Evolutionary conservation across 2,329 filamentous ascomycete species (phyloP).

Genomic region (Fusarium mexicanum): DNA sequence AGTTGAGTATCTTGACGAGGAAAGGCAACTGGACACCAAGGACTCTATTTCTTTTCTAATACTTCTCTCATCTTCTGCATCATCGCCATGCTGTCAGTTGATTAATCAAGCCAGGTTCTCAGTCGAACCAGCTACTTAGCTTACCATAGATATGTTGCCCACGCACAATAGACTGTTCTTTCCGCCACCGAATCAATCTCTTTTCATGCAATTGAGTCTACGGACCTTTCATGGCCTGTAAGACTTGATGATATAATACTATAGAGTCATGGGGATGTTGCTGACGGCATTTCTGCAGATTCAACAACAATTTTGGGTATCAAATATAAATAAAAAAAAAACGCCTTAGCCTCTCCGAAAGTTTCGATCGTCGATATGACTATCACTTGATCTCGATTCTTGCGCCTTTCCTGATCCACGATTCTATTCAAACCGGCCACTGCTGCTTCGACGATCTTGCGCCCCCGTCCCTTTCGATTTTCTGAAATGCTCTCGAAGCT

Average conservation of each 20-base stretch:
- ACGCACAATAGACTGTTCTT: conserved; percentile 46
- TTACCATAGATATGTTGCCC: conserved; percentile 45
- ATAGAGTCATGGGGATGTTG: not conserved
- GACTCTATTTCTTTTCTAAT: conserved; percentile 7
- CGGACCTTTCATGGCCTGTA: not conserved
- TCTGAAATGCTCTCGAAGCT: conserved; percentile 43
- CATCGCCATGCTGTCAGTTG: conserved; percentile 19
- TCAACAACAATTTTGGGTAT: conserved; percentile 19
- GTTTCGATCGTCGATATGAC: not conserved
- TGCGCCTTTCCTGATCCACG: not conserved
- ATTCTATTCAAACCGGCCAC: conserved; percentile 2
- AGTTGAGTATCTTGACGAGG: not conserved
- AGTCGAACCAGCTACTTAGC: conserved; percentile 38
- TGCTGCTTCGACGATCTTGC: conserved; percentile 20
- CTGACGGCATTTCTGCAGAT: not conserved
- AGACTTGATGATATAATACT: not conserved
- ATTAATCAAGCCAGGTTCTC: conserved; percentile 31
- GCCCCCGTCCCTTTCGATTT: conserved; percentile 21
- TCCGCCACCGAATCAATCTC: conserved; percentile 28
- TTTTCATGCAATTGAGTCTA: not conserved
- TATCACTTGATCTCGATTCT: not conserved
- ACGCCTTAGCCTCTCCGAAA: not conserved
- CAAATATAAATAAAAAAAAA: conserved; percentile 5
- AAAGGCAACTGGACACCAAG: conserved; percentile 11
- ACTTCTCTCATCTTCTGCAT: conserved; percentile 24